These are phyloP conservation scores for Knufia petricola DNA, from an alignment of 2,329 filamentous ascomycete species.

Conservation along the genomic window DNA sequence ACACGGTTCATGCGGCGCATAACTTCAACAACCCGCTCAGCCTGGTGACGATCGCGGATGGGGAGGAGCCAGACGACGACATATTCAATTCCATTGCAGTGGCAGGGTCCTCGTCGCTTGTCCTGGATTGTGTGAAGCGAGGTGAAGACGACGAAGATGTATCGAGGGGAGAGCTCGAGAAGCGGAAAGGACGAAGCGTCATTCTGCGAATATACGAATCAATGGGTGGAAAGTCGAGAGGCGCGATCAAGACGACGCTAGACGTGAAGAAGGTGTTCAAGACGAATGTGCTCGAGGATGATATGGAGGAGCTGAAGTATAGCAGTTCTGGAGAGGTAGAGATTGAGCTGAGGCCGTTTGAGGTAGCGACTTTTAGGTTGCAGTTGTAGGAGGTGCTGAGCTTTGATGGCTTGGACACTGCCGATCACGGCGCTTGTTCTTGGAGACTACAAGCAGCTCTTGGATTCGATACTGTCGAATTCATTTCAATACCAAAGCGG, in stretches of 20 bases:
- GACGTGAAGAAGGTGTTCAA: conserved; percentile 68
- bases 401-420: neutral
- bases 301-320: conserved; percentile 57
- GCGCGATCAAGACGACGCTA: conserved; percentile 58
- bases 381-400: conserved; percentile 33
- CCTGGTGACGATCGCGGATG: conserved; percentile 24
- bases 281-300: conserved; percentile 82
- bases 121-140: conserved; percentile 85
- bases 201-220: conserved; percentile 82
- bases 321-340: conserved; percentile 37
- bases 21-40: conserved; percentile 78
- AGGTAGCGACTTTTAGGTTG: conserved; percentile 72
- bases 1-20: conserved; percentile 72
- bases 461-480: no score
- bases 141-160: conserved; percentile 77
- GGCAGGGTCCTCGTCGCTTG: conserved; percentile 55
- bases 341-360: conserved; percentile 66
- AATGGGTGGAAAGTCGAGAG: conserved; percentile 69
- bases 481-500: no score
- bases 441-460: no score
- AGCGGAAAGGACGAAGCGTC: conserved; percentile 64
- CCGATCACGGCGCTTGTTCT: no score
- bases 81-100: conserved; percentile 53
- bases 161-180: conserved; percentile 46
- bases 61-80: conserved; percentile 14